Base-by-base conservation (phyloP, 2,329 filamentous ascomycete species). In the Gyromitra esculenta region DNA sequence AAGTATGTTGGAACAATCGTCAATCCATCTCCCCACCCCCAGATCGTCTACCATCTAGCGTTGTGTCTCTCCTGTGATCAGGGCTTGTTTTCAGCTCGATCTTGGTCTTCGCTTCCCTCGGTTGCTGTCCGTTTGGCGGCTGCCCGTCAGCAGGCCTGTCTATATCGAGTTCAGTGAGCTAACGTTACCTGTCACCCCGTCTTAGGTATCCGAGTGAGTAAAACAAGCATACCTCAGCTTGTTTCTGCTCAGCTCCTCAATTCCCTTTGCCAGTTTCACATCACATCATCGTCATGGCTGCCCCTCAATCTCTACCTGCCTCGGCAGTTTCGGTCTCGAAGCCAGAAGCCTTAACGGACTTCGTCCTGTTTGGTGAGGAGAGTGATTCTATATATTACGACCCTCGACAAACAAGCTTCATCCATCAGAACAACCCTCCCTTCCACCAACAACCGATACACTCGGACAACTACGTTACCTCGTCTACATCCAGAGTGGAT, bases 361-460 rank as follows among this genome's bases (percentile, higher is more conserved):
- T 79, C 72, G 76, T 79, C 54, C 65, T 79, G 31, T 79, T 77
- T 37, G 52, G 52, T 18, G 77, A 69, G 9, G 72, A 78, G 21
- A 52, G 35, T 15, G 73, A 73, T 15, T 9, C 67, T 71, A 48
- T 77, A 72, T 78, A 78, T 74, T 70, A 62, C 59, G 71, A 75
- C 37, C 56, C n/a, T n/a, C 75, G 71, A 25, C 72, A 75, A 41
- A 48, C 68, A 35, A 50, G 54, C 54, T 75, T 71, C 50, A 75
- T 68, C 21, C 75, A 66, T 39, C 75, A 76, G 64, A 72, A 52
- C 39, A 64, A 65, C 41, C 68, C 67, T 35, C 64, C 70, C 2
- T 78, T 70, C 41, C 69, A 76, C 50, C 68, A 76, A 54, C 57
- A 72, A 11, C 66, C 65, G 8, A 57, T 71, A 13, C 35, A 72